These are phyloP conservation scores for Begonia loranthoides DNA, from an alignment of 306 rosid genomes.

Conservation along the genomic window DNA sequence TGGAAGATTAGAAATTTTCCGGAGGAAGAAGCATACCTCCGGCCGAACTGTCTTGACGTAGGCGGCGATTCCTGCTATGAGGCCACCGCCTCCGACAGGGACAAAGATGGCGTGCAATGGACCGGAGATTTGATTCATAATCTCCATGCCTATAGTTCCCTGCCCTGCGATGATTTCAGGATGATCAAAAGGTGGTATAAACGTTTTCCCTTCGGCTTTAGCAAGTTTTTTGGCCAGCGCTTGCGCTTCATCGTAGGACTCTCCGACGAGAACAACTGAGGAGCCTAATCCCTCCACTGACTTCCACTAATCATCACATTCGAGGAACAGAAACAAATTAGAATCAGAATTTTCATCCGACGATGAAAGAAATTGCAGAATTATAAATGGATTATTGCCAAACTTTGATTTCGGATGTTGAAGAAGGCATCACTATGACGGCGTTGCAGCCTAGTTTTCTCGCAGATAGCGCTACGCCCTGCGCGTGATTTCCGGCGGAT, in stretches of 20 bases:
- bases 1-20: too few species aligned
- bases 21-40: constrained; percentile 22
- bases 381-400: background rate
- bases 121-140: constrained; percentile 43
- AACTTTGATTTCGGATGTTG: constrained; percentile 85
- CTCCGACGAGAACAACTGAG: constrained; percentile 60
- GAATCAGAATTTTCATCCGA: too few species aligned
- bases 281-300: constrained; percentile 73
- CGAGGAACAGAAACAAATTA: too few species aligned
- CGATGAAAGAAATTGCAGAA: too few species aligned
- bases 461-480: constrained; percentile 81
- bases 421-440: constrained; percentile 70
- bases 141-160: constrained; percentile 87
- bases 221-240: constrained; percentile 56
- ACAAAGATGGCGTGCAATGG: constrained; percentile 73
- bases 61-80: constrained; percentile 85
- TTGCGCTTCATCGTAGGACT: constrained; percentile 81
- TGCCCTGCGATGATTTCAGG: constrained; percentile 78
- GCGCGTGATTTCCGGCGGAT: constrained; percentile 93
- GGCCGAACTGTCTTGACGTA: constrained; percentile 77
- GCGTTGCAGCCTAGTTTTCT: constrained; percentile 58
- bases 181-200: constrained; percentile 78
- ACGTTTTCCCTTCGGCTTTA: constrained; percentile 45
- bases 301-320: constrained; percentile 32
- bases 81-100: constrained; percentile 92